A percentile compares a stretch with the other conserved stretches of the same genome.
Conservation (phyloP, 768 basidiomycete genomes). For the Lactifluus rugatus region DNA sequence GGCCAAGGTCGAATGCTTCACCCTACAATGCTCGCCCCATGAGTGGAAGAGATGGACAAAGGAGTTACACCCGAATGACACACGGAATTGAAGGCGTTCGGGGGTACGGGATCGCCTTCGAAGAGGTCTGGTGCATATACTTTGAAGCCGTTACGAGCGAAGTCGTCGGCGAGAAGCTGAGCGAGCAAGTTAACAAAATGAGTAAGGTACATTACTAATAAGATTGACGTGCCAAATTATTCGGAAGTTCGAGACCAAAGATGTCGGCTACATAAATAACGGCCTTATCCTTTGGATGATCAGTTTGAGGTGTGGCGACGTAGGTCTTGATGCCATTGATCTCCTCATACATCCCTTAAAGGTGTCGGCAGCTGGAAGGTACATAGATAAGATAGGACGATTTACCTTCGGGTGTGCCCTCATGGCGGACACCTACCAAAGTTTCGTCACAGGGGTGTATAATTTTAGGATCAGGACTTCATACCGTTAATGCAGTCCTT, state of each 20-base stretch:
- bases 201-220: too few relatives aligned
- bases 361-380: background rate
- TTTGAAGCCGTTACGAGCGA: slow-evolving; percentile 31
- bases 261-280: slow-evolving; percentile 34
- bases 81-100: slow-evolving; percentile 18
- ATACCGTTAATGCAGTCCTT: slow-evolving; percentile 46
- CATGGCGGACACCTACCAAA: slow-evolving; percentile 27
- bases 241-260: slow-evolving; percentile 29
- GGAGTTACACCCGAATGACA: background rate
- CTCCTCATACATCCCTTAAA: slow-evolving; percentile 27
- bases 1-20: background rate
- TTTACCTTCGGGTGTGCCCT: slow-evolving; percentile 30
- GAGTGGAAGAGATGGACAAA: background rate
- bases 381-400: background rate
- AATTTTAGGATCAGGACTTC: background rate
- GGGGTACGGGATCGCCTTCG: slow-evolving; percentile 23
- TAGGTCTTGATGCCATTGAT: slow-evolving; percentile 34
- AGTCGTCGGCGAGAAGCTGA: slow-evolving; percentile 37
- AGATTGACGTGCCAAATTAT: slow-evolving; percentile 23
- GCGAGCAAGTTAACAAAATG: background rate
- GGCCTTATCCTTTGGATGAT: slow-evolving; percentile 33
- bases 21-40: background rate
- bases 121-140: slow-evolving; percentile 18
- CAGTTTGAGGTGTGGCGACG: slow-evolving; percentile 31
- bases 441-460: background rate